A percentile compares a stretch with the other conserved stretches of the same genome.
phyloP scores from a whole-genome alignment of 1,139 yeast species.

The Suhomyces guaymorum region DNA sequence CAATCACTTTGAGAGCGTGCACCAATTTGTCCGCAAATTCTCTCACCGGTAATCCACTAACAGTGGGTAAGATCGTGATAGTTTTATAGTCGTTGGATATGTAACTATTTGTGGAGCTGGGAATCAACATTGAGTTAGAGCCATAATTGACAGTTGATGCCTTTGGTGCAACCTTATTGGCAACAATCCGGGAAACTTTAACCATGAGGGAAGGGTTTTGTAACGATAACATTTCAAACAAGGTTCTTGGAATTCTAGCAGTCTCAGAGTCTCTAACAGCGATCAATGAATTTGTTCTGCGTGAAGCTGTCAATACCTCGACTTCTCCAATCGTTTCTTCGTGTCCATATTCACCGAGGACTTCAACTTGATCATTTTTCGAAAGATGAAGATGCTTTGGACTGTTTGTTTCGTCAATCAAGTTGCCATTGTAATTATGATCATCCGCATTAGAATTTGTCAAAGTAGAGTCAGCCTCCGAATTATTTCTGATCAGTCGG shows the following conservation, averaged over 20 bases:
- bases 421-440: constrained; percentile 17
- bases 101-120: constrained; percentile 32
- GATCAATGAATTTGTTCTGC: constrained; percentile 70
- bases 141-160: not conserved
- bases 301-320: constrained; percentile 84
- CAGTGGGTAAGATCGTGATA: constrained; percentile 79
- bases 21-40: constrained; percentile 80
- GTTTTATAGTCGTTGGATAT: constrained; percentile 67
- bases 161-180: constrained; percentile 54
- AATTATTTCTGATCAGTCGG: constrained; percentile 54
- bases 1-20: constrained; percentile 68
- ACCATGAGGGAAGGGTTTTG: constrained; percentile 90
- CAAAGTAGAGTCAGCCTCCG: constrained; percentile 7
- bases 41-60: constrained; percentile 75
- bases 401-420: constrained; percentile 24
- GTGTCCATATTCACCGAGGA: constrained; percentile 83
- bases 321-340: constrained; percentile 95
- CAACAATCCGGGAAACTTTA: constrained; percentile 85
- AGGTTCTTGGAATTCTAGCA: constrained; percentile 86
- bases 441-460: constrained; percentile 14
- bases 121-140: constrained; percentile 15
- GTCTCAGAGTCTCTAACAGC: constrained; percentile 94
- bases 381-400: constrained; percentile 11
- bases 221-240: constrained; percentile 80
- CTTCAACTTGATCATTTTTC: constrained; percentile 30